Base-by-base conservation (phyloP, 1,284 basidiomycete genomes). In the Ustilago cynodontis region DNA sequence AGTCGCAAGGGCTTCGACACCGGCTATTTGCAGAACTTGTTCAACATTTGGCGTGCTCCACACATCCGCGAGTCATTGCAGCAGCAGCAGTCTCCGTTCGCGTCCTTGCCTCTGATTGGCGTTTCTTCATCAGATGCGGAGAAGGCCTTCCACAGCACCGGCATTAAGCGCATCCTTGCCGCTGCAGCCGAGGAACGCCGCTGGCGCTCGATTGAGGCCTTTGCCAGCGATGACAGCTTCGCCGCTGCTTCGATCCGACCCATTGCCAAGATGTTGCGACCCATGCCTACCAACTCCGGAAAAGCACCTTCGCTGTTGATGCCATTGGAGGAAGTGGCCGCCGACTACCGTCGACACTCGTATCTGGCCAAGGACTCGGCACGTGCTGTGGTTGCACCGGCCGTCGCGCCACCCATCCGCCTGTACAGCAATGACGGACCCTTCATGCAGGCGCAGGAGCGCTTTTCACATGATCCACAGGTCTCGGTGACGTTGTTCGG, bases 31-130 rank as follows among this genome's bases (percentile, higher is more conserved):
- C 87, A 89, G 66, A 92, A 91, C 72, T 87, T 96, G 72, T 91
- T 95, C 88, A 95, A 93, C 84, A 95, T 99, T 66, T 99, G 97
- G 96, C 90, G 91, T 0, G 89, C 92, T 0, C 92, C 93, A 70
- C 91, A 92, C 89, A 91, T 98, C 53, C 88, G 92, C 77, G 88
- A 87, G 49, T 93, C 93, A n/a, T 83, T 93, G 35, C 88, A 90
- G 55, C 87, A 91, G 59, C 88, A 90, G 77, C 77, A 82, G 28
- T 88, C 87, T 22, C 61, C 86, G 0, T 98, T 94, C 82, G 91
- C 92, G 1, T 95, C 95, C 86, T 87, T 95, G 70, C 91, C 90
- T 52, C 88, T 96, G 59, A 86, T 93, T 60, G 89, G 90, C 59
- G 84, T 90, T 43, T 88, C 90, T 14, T 89, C 93, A 0, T 87